Evolutionary conservation across 2,329 filamentous ascomycete species (phyloP), one percentile per base, ranked within the genome.

Genomic region (Keithomyces neogunnii): DNA sequence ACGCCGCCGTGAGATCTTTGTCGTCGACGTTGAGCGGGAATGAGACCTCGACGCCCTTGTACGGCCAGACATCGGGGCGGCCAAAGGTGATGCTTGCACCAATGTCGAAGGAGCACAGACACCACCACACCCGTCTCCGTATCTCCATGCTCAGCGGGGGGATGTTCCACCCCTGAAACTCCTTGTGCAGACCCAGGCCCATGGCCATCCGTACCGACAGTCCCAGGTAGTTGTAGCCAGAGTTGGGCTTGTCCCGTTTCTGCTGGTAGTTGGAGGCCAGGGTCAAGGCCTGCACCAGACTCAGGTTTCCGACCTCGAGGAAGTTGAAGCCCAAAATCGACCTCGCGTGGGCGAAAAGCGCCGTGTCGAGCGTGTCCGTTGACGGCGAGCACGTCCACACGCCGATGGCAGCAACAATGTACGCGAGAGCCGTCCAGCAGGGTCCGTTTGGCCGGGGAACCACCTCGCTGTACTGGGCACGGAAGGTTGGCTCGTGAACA

Each of bases 201-300:
- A 78, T 65, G 0, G 74, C 75, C 68, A 78, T 74, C 29, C 75
- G 64, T 19, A 71, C 67, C 0, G 75, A 75, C 19, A 77, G 66
- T 0, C 75, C 75, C n/a, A 75, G 66, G 48, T 74, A 74, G 55
- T 76, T 77, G 59, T 76, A 77, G 0, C 73, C 73, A 0, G 74
- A 76, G 55, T 78, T 78, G 3, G 74, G 74, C 11, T 73, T 66
- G 51, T 78, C 71, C 30, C 70, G 64, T 55, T 77, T 77, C 52
- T 78, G 76, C 3, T 76, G 64, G 56, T 77, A 77, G 46, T 76
- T 76, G 0, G 69, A 69, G 48, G 68, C 66, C 3, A 77, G 60
- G 1, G 65, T 62, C n/a, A 77, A 61, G 0, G 69, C 69, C 54
- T 76, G 74, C 1, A 76, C 71, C 0, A 73, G 60, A 3, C 68